Conservation (phyloP, 2,329 filamentous ascomycete genomes). For the Aureobasidium sp. region DNA sequence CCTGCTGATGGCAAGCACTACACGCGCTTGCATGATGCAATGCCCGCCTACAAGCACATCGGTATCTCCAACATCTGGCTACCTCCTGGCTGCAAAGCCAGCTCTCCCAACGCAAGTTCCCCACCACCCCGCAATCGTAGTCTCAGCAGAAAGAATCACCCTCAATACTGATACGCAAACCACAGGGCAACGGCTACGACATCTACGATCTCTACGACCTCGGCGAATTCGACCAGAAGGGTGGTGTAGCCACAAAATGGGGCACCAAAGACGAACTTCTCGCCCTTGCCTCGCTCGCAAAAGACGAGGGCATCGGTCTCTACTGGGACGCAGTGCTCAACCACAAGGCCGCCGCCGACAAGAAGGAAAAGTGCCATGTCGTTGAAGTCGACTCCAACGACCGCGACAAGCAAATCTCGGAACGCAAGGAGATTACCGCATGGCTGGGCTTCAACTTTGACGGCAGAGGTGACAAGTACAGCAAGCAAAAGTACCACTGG, state of each 20-base stretch:
- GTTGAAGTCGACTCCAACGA: slow-evolving; percentile 53
- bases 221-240: slow-evolving; percentile 66
- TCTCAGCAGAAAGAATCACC: not conserved
- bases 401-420: slow-evolving; percentile 46
- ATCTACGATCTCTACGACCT: slow-evolving; percentile 51
- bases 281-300: slow-evolving; percentile 44
- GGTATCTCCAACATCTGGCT: slow-evolving; percentile 61
- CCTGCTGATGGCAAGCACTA: slow-evolving; percentile 58
- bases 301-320: slow-evolving; percentile 48
- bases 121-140: not conserved
- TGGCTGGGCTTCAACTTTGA: slow-evolving; percentile 62
- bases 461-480: slow-evolving; percentile 53
- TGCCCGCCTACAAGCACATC: slow-evolving; percentile 50
- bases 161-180: not conserved
- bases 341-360: slow-evolving; percentile 61
- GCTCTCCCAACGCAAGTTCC: slow-evolving; percentile 30
- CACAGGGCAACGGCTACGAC: slow-evolving; percentile 52
- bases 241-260: slow-evolving; percentile 57
- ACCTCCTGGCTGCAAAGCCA: slow-evolving; percentile 62
- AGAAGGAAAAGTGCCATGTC: slow-evolving; percentile 54
- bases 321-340: slow-evolving; percentile 67
- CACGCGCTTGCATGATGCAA: slow-evolving; percentile 46
- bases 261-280: slow-evolving; percentile 56
- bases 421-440: slow-evolving; percentile 53
- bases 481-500: slow-evolving; percentile 56